phyloP scores from a whole-genome alignment of 495 filamentous ascomycete genomes.

The Tuber calosporum region DNA sequence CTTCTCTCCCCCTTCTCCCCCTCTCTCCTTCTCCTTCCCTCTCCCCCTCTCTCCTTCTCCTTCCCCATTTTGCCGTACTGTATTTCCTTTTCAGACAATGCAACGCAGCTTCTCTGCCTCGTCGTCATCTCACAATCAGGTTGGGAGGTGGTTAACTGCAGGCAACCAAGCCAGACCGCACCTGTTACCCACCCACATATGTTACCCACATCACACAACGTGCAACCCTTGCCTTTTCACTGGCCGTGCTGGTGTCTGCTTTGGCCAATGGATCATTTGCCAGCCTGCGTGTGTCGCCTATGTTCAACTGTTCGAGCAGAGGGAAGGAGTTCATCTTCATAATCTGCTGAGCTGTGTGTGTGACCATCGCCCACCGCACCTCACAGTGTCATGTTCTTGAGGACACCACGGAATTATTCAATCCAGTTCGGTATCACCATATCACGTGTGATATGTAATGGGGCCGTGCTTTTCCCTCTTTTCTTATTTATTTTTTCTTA shows the following conservation, averaged over 20 bases:
- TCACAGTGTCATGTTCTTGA: not conserved
- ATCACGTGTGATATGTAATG: not conserved
- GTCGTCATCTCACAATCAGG: slow-evolving; percentile 50
- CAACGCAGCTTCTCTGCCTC: slow-evolving; percentile 39
- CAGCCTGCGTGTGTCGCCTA: not conserved
- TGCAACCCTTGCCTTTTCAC: slow-evolving; percentile 37
- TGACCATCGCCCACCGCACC: slow-evolving; percentile 3
- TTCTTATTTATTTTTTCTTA: slow-evolving; percentile 17
- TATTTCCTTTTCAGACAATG: not conserved
- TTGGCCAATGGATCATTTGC: not conserved
- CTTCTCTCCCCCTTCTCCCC: no score
- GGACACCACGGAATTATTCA: slow-evolving; percentile 3
- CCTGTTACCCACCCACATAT: slow-evolving; percentile 5
- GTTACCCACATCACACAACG: slow-evolving; percentile 44
- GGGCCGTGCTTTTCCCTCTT: slow-evolving; percentile 39
- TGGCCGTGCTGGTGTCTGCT: slow-evolving; percentile 31
- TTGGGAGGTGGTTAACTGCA: slow-evolving; percentile 44
- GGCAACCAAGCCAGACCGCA: slow-evolving; percentile 43
- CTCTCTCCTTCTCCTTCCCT: not conserved
- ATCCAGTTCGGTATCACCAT: not conserved
- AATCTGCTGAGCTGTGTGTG: slow-evolving; percentile 1
- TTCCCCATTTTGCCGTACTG: not conserved
- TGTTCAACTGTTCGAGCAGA: slow-evolving; percentile 1
- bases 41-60: not conserved
- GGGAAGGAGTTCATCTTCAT: not conserved